Evolutionary conservation across 208 protist species (phyloP), one percentile per base, ranked within the genome.

Genomic region (Acanthamoeba rhysodes): DNA sequence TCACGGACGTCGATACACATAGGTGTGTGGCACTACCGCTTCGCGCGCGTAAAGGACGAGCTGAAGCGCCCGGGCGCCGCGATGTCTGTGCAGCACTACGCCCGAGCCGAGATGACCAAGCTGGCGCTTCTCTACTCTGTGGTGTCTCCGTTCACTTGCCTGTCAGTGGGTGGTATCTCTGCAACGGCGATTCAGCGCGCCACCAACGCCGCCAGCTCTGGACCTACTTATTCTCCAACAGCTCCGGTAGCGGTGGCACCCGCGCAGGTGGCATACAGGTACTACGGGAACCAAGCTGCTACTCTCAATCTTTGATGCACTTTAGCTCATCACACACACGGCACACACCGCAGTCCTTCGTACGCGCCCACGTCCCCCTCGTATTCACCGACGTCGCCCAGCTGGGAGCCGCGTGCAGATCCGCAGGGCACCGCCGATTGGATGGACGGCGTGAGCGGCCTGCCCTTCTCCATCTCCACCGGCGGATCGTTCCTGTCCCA

Each of bases 321-420:
- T 10, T n/a, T 12, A 70, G 8, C n/a, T 70, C 2, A 74, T 5
- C 27, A 37, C 12, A 7, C 45, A 4, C 45, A 48, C 45, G 10
- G 2, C 74, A 84, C 45, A 4, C 45, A 48, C 45, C 10, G 22
- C 74, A 84, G 74, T 16, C 98, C 98, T 27, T 66, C 32, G 18
- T 98, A 98, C 95, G 96, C 87, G 9, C 98, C 97, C 22, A 97
- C 96, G 16, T 29, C 24, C 22, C 97, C 96, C 22, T 57, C 29
- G 41, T 98, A 98, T 59, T 96, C 93, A 3, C 96, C 97, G 8
- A 95, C 92, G 24, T 96, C 90, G 12, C 95, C 96, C 2, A 45
- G 48, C n/a, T 98, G 74, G 74, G 8, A 48, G 37, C 74, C 74
- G 45, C 74, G 74, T 7, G 74, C n/a, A 16, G 74, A 82, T 50